Percentiles rank a stretch among this genome's conserved stretches.
Conservation (phyloP, 1,284 basidiomycete genomes). For the Apiotrichum mycotoxinovorans region DNA sequence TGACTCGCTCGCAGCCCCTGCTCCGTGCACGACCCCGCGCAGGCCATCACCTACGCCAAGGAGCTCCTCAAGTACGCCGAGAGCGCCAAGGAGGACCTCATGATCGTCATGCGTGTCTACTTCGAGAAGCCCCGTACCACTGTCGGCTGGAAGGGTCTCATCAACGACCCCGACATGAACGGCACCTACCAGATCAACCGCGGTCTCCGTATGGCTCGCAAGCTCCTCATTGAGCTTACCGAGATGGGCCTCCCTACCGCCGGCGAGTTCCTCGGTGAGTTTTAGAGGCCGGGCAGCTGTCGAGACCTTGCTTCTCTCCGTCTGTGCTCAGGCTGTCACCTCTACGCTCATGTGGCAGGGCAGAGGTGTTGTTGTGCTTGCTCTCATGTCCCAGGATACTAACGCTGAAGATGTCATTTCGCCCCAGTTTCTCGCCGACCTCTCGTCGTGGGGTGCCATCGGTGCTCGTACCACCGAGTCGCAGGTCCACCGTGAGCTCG, state of each 20-base stretch:
- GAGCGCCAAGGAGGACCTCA: conserved; percentile 73
- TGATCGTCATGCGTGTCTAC: conserved; percentile 96
- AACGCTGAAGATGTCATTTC: conserved; percentile 66
- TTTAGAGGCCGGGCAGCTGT: not conserved
- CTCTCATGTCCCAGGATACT: not conserved
- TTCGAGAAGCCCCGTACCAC: conserved; percentile 96
- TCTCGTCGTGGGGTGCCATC: conserved; percentile 95
- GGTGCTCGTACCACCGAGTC: conserved; percentile 94
- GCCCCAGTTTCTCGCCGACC: conserved; percentile 62
- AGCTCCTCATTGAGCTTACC: conserved; percentile 84
- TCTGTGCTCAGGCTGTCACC: not conserved
- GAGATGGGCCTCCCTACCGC: conserved; percentile 86
- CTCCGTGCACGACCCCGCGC: conserved; percentile 82
- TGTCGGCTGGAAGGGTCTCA: conserved; percentile 60
- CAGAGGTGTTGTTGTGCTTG: too few species aligned
- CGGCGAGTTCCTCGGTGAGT: conserved; percentile 77
- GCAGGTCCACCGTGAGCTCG: conserved; percentile 88
- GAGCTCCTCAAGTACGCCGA: conserved; percentile 78
- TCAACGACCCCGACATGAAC: conserved; percentile 81
- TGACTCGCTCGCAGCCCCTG: conserved; percentile 63
- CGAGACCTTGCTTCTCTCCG: not conserved
- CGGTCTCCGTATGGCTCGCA: conserved; percentile 79
- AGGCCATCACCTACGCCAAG: conserved; percentile 78
- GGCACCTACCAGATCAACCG: conserved; percentile 95
- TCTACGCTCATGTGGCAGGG: not conserved